phyloP scores from a whole-genome alignment of 371 early-diverging fungal species.

The Rhizopus arrhizus region DNA sequence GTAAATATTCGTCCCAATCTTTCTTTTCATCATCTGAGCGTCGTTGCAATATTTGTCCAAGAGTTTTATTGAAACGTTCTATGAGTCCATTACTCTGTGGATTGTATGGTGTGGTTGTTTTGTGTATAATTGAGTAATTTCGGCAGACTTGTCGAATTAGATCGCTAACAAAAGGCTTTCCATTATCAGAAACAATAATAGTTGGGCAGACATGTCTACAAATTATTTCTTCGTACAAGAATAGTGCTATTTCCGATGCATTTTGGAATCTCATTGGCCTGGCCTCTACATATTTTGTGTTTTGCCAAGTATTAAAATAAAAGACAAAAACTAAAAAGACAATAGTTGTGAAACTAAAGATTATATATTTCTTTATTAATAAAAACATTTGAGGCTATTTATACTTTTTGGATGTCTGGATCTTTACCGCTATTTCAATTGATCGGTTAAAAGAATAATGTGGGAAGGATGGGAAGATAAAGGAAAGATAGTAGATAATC shows the following conservation, averaged over 20 bases:
- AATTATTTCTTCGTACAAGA: conserved; percentile 3
- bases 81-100: background rate
- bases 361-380: no score
- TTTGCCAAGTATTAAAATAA: no score
- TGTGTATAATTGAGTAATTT: conserved; percentile 1
- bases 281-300: conserved; percentile 5
- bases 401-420: no score
- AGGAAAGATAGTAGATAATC: no score
- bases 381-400: no score
- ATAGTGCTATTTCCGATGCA: background rate
- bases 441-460: no score
- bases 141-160: background rate
- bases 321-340: no score
- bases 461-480: no score
- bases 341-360: no score
- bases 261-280: background rate
- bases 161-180: background rate
- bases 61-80: background rate
- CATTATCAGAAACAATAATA: background rate
- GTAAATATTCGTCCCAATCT: conserved; percentile 3
- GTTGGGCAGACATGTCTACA: background rate
- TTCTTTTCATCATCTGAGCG: background rate
- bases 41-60: background rate
- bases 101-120: background rate
- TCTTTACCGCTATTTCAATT: no score